These are phyloP conservation scores for Microthyrium microscopicum DNA, from an alignment of 2,329 filamentous ascomycete genomes.

Conservation along the genomic window DNA sequence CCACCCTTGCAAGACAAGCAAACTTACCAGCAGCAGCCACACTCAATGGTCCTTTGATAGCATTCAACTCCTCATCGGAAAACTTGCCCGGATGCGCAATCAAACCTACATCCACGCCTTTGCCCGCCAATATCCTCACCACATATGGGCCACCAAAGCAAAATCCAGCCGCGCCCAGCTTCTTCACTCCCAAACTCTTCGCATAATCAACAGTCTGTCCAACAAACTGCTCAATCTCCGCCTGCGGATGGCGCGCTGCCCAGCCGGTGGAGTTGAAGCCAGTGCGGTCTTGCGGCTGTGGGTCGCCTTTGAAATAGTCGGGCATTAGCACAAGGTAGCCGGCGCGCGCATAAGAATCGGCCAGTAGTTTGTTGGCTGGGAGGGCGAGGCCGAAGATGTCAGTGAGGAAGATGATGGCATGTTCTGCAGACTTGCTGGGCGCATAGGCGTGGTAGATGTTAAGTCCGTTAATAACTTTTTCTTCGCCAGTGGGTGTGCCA, in stretches of 20 bases:
- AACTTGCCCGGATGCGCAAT: constrained; percentile 56
- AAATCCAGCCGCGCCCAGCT: constrained; percentile 51
- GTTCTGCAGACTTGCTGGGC: constrained; percentile 3
- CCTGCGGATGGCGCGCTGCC: constrained; percentile 26
- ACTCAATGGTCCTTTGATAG: constrained; percentile 49
- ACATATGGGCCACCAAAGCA: constrained; percentile 68
- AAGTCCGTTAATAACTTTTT: no score
- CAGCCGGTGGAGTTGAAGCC: constrained; percentile 26
- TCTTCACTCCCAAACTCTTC: constrained; percentile 38
- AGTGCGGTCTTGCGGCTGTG: constrained; percentile 14
- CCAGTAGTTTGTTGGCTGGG: constrained; percentile 18
- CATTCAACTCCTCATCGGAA: constrained; percentile 45
- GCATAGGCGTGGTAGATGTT: constrained; percentile 3
- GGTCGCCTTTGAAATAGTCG: constrained; percentile 19
- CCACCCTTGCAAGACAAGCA: constrained; percentile 11
- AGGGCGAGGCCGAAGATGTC: constrained; percentile 20
- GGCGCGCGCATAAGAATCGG: constrained; percentile 17
- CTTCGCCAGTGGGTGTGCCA: no score
- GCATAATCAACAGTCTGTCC: constrained; percentile 15
- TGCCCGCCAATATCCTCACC: constrained; percentile 42
- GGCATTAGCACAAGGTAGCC: constrained; percentile 18
- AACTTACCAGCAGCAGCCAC: constrained; percentile 39
- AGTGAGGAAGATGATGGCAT: constrained; percentile 17
- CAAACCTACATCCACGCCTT: constrained; percentile 43
- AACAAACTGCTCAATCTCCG: constrained; percentile 31